Evolutionary conservation across 1,284 basidiomycete genomes (phyloP).

Genomic region (Heliocybe sulcata): DNA sequence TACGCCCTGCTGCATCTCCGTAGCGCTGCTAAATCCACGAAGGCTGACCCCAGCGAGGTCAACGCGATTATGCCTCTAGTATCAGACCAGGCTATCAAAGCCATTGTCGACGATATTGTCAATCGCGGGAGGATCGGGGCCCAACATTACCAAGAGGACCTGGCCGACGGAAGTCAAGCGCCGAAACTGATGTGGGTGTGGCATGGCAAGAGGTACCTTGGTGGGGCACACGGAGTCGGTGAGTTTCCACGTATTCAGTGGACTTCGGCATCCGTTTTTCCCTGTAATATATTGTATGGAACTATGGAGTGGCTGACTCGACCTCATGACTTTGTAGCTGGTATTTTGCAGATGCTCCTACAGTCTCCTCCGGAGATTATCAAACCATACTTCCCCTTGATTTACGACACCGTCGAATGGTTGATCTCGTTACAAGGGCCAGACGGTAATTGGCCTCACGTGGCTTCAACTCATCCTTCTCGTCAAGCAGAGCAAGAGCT

Average conservation of each 20-base stretch:
- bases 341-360: slow-evolving; percentile 43
- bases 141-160: slow-evolving; percentile 19
- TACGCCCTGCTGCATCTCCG: slow-evolving; percentile 41
- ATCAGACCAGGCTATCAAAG: slow-evolving; percentile 21
- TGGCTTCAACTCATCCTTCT: slow-evolving; percentile 23
- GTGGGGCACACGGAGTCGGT: slow-evolving; percentile 50
- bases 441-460: slow-evolving; percentile 44
- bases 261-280: no score
- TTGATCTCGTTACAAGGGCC: slow-evolving; percentile 35
- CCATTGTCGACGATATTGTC: slow-evolving; percentile 38
- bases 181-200: slow-evolving; percentile 51
- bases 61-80: slow-evolving; percentile 9
- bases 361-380: slow-evolving; percentile 31
- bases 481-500: slow-evolving; percentile 3
- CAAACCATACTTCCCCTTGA: slow-evolving; percentile 27
- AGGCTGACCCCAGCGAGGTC: neutral
- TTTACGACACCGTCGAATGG: slow-evolving; percentile 38
- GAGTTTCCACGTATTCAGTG: slow-evolving; percentile 17
- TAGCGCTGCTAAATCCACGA: neutral
- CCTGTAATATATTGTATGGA: no score
- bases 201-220: slow-evolving; percentile 46
- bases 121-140: slow-evolving; percentile 35
- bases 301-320: no score
- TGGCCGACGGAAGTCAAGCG: slow-evolving; percentile 12
- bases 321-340: slow-evolving; percentile 25